Base-by-base conservation (phyloP, 148 eudicot species). In the Talinum fruticosum region DNA sequence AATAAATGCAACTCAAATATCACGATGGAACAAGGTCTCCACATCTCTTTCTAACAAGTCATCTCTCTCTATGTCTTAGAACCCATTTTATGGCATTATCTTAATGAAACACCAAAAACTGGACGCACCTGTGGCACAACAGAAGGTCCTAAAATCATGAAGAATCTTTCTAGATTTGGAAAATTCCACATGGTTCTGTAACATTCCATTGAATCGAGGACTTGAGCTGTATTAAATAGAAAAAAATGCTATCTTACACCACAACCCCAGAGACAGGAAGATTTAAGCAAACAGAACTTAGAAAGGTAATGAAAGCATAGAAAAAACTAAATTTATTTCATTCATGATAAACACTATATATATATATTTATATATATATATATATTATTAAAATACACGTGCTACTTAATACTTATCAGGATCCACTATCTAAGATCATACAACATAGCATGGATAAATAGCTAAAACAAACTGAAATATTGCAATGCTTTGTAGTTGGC, bases 61-160 rank as follows among this genome's bases (percentile, higher is more conserved):
- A 47, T 62, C 66, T 33, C 45, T 59, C 79, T 21, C 15, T 37
- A 73, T 18, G 28, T n/a, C 41, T 18, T 33, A 64, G 34, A 54
- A 37, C 68, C 71, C 69, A 10, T 44, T 59, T 54, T 24, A n/a
- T 26, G 30, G 12, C 26, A 78, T 54, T 8, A 62, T 5, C 61
- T 38, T 35, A 13, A 26, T 53, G 18, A 29, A 78, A n/a, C 59
- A 65, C 66, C 37, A 67, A 28, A 74, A 79, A 69, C 77, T 68
- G 68, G 75, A 87, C 92, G 84, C 89, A 90, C 97, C 97, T 92
- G 89, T 69, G 53, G 64, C 82, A 75, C 87, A 68, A 81, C 91
- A 89, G 85, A 84, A 88, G 34, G 85, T 87, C 82, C 93, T 90
- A 90, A 83, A 78, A 61, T 82, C 88, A 72, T 70, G 80, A 78